Conservation (phyloP, 768 basidiomycete species). For the Tremella yokohamensis region DNA sequence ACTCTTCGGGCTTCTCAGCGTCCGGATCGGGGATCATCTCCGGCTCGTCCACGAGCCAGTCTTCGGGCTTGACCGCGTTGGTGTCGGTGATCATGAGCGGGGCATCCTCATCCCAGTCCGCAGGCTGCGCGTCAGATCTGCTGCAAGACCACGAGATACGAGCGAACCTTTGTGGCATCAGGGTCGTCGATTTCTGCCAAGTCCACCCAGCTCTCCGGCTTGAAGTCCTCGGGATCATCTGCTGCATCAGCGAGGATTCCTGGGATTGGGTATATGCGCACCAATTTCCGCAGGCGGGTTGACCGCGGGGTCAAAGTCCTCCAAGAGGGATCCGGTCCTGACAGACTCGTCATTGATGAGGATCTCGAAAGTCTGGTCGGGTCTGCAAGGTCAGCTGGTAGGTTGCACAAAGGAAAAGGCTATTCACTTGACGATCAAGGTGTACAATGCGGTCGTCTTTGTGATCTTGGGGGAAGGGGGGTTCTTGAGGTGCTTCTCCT, state of each 20-base stretch:
- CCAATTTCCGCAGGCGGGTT: conserved; percentile 86
- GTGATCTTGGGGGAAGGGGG: conserved; percentile 81
- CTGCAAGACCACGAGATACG: not conserved
- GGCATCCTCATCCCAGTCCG: conserved; percentile 96
- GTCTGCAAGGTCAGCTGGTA: conserved; percentile 55
- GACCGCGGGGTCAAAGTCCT: conserved; percentile 88
- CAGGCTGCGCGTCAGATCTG: conserved; percentile 59
- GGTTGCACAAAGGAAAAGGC: not conserved
- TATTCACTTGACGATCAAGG: conserved; percentile 81
- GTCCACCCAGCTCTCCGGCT: conserved; percentile 93
- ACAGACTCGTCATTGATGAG: conserved; percentile 80
- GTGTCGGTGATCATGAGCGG: conserved; percentile 86
- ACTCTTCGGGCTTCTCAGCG: conserved; percentile 93
- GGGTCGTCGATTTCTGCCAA: conserved; percentile 77
- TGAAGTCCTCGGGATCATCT: conserved; percentile 83
- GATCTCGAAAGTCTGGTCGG: conserved; percentile 91
- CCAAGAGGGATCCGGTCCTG: conserved; percentile 76
- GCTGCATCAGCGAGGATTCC: conserved; percentile 6
- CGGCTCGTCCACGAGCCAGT: conserved; percentile 91
- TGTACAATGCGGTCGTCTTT: conserved; percentile 90
- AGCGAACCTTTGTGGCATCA: conserved; percentile 70
- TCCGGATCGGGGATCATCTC: conserved; percentile 74
- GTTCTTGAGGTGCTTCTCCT: conserved; percentile 90
- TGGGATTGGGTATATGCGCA: conserved; percentile 5
- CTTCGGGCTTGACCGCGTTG: conserved; percentile 83